phyloP scores from a whole-genome alignment of 1,284 basidiomycete species.

The Ganoderma lucidum region DNA sequence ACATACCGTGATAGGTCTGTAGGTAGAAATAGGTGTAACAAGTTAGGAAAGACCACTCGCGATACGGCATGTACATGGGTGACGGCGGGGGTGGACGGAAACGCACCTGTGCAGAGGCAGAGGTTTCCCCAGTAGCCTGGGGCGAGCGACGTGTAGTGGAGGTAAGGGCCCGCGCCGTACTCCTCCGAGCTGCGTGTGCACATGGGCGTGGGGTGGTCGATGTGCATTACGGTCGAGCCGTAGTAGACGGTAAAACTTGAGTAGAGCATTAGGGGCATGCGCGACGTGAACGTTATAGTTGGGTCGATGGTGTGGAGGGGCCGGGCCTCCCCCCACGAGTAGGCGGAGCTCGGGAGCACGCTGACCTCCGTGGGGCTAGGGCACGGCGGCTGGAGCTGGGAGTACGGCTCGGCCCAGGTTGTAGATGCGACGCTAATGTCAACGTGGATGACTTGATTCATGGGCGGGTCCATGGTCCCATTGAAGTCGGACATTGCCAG shows the following conservation, averaged over 20 bases:
- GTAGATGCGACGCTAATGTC: constrained; percentile 60
- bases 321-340: constrained; percentile 53
- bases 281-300: constrained; percentile 64
- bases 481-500: constrained; percentile 15
- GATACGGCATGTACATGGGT: not conserved
- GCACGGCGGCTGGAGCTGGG: not conserved
- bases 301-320: constrained; percentile 66
- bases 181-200: constrained; percentile 36
- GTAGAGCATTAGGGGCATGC: constrained; percentile 51
- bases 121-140: constrained; percentile 69
- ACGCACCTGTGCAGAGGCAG: constrained; percentile 58
- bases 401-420: constrained; percentile 18
- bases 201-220: constrained; percentile 55
- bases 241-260: constrained; percentile 63
- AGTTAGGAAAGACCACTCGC: constrained; percentile 4
- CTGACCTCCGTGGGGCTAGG: constrained; percentile 13
- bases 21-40: not conserved
- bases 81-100: not conserved
- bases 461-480: constrained; percentile 19
- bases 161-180: constrained; percentile 38
- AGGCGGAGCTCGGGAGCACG: constrained; percentile 25
- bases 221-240: constrained; percentile 56
- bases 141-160: constrained; percentile 66
- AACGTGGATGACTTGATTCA: constrained; percentile 41
- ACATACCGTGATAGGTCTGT: constrained; percentile 65